phyloP scores from a whole-genome alignment of 495 filamentous ascomycete species.

The Lasiosphaeria ovina region DNA sequence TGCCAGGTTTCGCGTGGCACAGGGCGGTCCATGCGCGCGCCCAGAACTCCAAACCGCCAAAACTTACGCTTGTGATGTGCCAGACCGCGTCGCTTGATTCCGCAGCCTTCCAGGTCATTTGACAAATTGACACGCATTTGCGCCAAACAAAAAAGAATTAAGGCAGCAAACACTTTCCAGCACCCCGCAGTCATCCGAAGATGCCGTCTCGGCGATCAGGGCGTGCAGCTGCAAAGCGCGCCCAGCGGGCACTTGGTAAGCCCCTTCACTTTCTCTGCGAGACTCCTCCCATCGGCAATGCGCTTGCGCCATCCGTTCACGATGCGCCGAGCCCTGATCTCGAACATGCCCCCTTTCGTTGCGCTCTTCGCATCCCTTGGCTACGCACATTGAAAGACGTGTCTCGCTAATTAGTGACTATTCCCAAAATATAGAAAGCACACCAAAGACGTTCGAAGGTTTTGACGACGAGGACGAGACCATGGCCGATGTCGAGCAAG shows the following conservation, averaged over 20 bases:
- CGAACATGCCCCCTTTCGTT: background rate
- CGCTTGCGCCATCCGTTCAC: no score
- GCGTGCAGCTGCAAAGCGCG: slow-evolving; percentile 34
- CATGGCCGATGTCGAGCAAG: slow-evolving; percentile 49
- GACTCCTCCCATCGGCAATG: background rate
- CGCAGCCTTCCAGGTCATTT: background rate
- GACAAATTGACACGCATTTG: background rate
- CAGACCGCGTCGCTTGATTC: no score
- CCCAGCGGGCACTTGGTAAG: slow-evolving; percentile 34
- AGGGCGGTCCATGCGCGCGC: no score
- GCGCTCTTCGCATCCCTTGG: background rate
- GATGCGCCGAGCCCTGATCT: background rate
- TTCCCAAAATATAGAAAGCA: slow-evolving; percentile 43
- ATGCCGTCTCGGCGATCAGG: slow-evolving; percentile 34
- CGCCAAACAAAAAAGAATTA: background rate
- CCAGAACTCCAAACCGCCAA: no score
- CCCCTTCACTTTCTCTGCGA: slow-evolving; percentile 1
- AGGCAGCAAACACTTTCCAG: background rate
- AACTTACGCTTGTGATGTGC: no score
- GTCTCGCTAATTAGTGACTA: slow-evolving; percentile 16
- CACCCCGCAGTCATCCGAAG: background rate
- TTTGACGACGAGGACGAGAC: slow-evolving; percentile 50
- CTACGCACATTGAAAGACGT: background rate
- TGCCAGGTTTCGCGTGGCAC: no score
- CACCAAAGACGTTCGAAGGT: slow-evolving; percentile 47